Evolutionary conservation across 352 stramenopile genomes (phyloP), one percentile per base, ranked within the genome.

Genomic region (Phytophthora podocarpi): DNA sequence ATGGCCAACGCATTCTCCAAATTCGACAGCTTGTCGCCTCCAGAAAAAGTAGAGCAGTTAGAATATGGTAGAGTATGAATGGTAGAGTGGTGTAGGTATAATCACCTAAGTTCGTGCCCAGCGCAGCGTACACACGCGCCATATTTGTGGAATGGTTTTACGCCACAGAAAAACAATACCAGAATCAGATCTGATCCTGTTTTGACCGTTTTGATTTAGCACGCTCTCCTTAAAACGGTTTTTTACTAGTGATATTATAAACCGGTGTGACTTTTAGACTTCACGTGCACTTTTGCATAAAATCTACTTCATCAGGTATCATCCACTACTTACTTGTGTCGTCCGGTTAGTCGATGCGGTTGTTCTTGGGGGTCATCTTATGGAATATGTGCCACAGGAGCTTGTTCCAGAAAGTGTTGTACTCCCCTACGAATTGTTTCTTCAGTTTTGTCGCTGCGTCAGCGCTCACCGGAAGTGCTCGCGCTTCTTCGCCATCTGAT

Each of bases 71-170:
- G 24, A 28, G 6, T 21, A 13, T 1, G 15, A 32, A 28, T 26
- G 2, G n/a, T 40, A 39, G 15, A 39, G 36, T 4, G 18, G 15
- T 9, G 24, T 30, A 50, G 15, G 11, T 39, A 41, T 16, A 15
- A 8, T 6, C 6, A 93, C 83, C 84, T 37, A 93, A 61, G 49
- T 93, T 93, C 37, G 85, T 91, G 50, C 85, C 85, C 32, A 93
- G 72, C 37, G 85, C 85, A 5, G 83, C 77, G 39, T 78, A 89
- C 36, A 89, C 79, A 41, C 69, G 60, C 10, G 53, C 58, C 64
- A 72, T 70, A 2, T 8, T 36, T 10, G 21, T 31, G n/a, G 15
- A 15, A 1, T 16, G 30, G 2, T 26, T 35, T n/a, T 39, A 20
- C 13, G 7, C 27, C 39, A 41, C n/a, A 18, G 15, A 30, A 40